Evolutionary conservation across 305 asterid species (phyloP), one percentile per base, ranked within the genome.

Genomic region (Fraxinus latifolia): DNA sequence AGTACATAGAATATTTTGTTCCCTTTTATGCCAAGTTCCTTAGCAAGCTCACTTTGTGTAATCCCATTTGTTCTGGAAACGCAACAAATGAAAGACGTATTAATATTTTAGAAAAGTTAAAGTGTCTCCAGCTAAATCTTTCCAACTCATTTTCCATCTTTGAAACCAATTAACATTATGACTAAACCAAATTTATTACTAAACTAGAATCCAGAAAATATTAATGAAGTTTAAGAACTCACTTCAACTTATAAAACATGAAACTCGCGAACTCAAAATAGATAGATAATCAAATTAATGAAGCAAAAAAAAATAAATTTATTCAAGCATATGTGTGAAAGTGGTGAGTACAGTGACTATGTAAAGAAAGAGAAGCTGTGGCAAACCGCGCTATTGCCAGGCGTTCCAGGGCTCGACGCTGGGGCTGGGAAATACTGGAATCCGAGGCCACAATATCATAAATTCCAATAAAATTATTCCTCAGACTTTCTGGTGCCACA

Each of bases 31-130:
- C 88, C 86, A 33, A 94, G 88, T 83, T 93, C 97, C 85, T 90
- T 96, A 8, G 93, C 80, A 85, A 96, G 99, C 82, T 91, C 97
- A 88, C 74, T 91, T 88, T 96, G 99, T 3, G 97, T 92, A 68
- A 96, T 85, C 86, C 99, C 99, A 78, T 84, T 87, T 74, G 86
- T 82, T 88, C 99, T 96, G 94, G 83, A 88, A 47, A 82, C 77
- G 79, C 23, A 70, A 80, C 47, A 86, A 70, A 37, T 55, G 47
- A 58, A 79, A 32, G 31, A 9, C 25, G 14, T 70, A 32, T 5
- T n/a, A 37, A 74, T 5, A 72, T 78, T 21, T 78, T 47, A 78
- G 67, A 23, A 67, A 72, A 71, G 5, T 74, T 65, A 53, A 33
- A 67, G 72, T 65, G 62, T 39, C 27, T 77, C 50, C 77, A 36